Conservation (phyloP, 2,329 filamentous ascomycete genomes). For the Sporothrix globosa region DNA sequence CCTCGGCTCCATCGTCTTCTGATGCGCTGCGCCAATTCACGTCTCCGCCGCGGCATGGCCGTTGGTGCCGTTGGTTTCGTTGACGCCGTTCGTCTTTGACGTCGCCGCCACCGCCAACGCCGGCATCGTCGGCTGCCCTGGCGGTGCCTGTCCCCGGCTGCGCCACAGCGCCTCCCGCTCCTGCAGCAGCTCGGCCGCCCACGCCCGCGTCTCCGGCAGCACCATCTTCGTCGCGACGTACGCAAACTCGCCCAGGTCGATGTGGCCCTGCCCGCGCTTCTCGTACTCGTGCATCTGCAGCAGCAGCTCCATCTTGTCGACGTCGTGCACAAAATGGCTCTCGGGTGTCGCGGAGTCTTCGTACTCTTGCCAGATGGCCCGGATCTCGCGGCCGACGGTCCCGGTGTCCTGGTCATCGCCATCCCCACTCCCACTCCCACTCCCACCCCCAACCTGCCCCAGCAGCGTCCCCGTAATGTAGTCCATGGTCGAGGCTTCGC, state of each 20-base stretch:
- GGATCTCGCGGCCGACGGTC: constrained; percentile 68
- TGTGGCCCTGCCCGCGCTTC: constrained; percentile 61
- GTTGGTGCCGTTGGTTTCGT: background rate
- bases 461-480: constrained; percentile 77
- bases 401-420: background rate
- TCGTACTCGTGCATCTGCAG: constrained; percentile 98
- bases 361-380: constrained; percentile 90
- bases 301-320: constrained; percentile 95
- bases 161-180: constrained; percentile 58
- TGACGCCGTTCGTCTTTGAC: background rate
- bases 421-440: constrained; percentile 50
- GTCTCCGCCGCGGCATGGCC: background rate
- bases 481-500: constrained; percentile 89
- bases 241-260: constrained; percentile 85
- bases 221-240: constrained; percentile 74
- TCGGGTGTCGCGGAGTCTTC: constrained; percentile 85
- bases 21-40: too few relatives aligned
- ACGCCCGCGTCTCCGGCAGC: constrained; percentile 76
- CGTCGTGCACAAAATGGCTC: constrained; percentile 88
- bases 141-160: background rate
- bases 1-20: background rate
- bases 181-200: constrained; percentile 71
- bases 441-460: constrained; percentile 66
- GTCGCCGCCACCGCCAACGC: background rate
- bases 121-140: constrained; percentile 1